Evolutionary conservation across 441 rosid species (phyloP), one percentile per base, ranked within the genome.

Genomic region (Pelargonium myrrhifolium): DNA sequence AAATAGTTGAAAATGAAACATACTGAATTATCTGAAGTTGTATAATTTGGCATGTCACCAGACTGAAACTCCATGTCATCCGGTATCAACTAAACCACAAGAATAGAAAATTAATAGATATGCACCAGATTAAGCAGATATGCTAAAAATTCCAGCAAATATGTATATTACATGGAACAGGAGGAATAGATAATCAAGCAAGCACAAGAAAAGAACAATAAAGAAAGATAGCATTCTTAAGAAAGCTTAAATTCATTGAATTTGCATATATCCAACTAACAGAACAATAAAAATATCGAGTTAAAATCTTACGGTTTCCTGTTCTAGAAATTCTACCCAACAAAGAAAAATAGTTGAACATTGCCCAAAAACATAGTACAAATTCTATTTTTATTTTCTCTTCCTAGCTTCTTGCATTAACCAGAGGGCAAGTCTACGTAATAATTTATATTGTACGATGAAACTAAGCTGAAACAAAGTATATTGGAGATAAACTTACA

Each of bases 21-120:
- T 69, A 89, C 96, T 0, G 97, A 93, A 81, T 95, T 95, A 85
- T 93, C 93, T 20, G 93, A 89, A 65, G 95, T 88, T 0, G 96
- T 89, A 67, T 91, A 93, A 62, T 89, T 89, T 62, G 97, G 97
- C 85, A 86, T 80, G 65, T 91, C 99, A 75, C 97, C 96, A 55
- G 95, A 78, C 40, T 91, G 99, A 73, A 91, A 91, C 76, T 93
- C 97, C 97, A 88, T 91, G 79, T 89, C 97, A 74, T 93, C 96
- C 0, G 97, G 97, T 68, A 93, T 91, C 83, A 91, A 79, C 99
- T 93, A 72, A 59, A 64, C 70, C 59, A 72, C 4, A 69, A 18
- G 28, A 62, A 69, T 64, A 55, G 28, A 17, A n/a, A 10, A 12
- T 45, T 0, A 17, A 9, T 43, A 43, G 1, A 0, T 0, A 60